Evolutionary conservation across 257 asterid genomes (phyloP), one percentile per base, ranked within the genome.

Genomic region (Nicotiana sylvestris): DNA sequence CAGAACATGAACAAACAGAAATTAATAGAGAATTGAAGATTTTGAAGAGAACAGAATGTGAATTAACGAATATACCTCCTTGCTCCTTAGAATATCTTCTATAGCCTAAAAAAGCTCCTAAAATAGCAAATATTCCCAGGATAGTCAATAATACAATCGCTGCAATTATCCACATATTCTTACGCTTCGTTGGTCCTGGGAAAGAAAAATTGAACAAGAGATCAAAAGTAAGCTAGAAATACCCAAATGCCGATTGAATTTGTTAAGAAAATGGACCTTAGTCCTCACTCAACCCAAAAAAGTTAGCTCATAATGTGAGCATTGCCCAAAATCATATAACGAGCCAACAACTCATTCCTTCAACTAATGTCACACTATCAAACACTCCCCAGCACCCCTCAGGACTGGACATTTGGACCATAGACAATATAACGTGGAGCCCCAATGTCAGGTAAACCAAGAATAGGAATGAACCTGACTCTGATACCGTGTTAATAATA

Each of bases 51-150:
- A 8, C 35, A 25, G 3, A 37, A 49, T 35, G 18, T 30, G 55
- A n/a, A 55, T 15, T 18, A 13, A 30, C 13, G 16, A 56, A 21
- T 13, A 12, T 66, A 80, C 80, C 80, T 76, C 46, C 64, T 76
- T 76, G 53, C 1, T 76, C 80, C 80, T 51, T 18, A 51, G 80
- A 76, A 8, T 27, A 76, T 76, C 64, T 76, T 76, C 80, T 29
- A 29, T 76, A 76, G 80, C 80, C 80, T 51, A 76, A 16, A 15
- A 51, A 51, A 7, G 64, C 80, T 53, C 80, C 80, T 76, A 76
- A 51, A 76, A 49, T 76, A 15, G 80, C 80, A 76, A 76, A 76
- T 76, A 51, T 5, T 51, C 46, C 80, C 80, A 76, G 29, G 43
- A 76, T 51, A 27, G 29, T 49, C 17, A 27, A 76, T 51, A 51